Conservation (phyloP, 306 rosid genomes). For the Vicia faba region DNA sequence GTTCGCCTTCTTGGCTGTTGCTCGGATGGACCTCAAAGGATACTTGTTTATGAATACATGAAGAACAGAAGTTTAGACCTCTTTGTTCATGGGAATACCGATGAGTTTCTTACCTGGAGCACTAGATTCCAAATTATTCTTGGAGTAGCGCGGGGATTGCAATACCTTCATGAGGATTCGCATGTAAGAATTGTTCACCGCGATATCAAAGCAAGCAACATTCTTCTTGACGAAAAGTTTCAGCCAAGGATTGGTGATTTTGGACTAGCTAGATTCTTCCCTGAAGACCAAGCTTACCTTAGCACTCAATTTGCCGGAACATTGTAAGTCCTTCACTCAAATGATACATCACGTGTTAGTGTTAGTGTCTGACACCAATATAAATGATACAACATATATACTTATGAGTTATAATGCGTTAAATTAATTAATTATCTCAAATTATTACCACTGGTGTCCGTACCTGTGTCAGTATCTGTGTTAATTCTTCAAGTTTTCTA, state of each 20-base stretch:
- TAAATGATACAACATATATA: background rate
- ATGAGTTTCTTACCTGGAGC: conserved; percentile 67
- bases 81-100: conserved; percentile 56
- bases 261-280: conserved; percentile 91
- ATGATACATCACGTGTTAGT: background rate
- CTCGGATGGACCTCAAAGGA: conserved; percentile 76
- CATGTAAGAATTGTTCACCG: conserved; percentile 84
- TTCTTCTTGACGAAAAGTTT: conserved; percentile 86
- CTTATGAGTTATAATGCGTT: background rate
- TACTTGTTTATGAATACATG: conserved; percentile 89
- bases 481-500: background rate
- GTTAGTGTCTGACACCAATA: background rate
- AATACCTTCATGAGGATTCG: conserved; percentile 89
- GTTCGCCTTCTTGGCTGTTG: conserved; percentile 89
- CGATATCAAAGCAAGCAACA: conserved; percentile 93
- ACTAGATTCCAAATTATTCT: conserved; percentile 73
- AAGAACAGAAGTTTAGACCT: conserved; percentile 79
- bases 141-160: conserved; percentile 87
- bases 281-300: conserved; percentile 89
- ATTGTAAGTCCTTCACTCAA: conserved; percentile 54
- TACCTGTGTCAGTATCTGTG: background rate
- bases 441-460: background rate
- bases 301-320: conserved; percentile 94
- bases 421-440: background rate
- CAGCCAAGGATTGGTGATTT: conserved; percentile 92